Percentiles rank a stretch among this genome's conserved stretches.
These are phyloP conservation scores for Fraxinus sp. DNA, from an alignment of 305 asterid genomes.

Conservation along the genomic window DNA sequence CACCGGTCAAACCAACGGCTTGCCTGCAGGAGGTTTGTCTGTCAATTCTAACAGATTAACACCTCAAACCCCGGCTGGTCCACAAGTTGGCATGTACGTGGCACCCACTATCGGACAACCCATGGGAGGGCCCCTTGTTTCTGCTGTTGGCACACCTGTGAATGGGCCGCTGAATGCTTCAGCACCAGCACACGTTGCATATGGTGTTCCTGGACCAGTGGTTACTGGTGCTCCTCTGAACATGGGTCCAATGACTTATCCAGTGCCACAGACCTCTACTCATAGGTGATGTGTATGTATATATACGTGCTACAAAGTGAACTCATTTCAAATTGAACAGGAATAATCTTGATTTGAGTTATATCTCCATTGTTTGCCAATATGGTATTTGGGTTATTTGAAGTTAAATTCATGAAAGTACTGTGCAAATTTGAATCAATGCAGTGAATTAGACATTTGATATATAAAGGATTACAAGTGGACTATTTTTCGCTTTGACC, in stretches of 20 bases:
- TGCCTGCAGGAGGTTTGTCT: conserved; percentile 37
- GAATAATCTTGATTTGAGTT: background rate
- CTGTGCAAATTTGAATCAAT: conserved; percentile 2
- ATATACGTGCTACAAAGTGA: background rate
- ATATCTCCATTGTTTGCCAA: background rate
- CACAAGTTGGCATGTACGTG: conserved; percentile 49
- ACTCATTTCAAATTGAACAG: background rate
- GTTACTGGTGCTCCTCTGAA: conserved; percentile 42
- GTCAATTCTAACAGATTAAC: conserved; percentile 47
- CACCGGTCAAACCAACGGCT: conserved; percentile 68
- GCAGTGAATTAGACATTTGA: background rate
- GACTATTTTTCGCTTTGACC: background rate
- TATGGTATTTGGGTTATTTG: background rate
- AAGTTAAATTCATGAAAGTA: background rate
- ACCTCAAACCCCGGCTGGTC: conserved; percentile 30
- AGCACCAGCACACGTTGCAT: conserved; percentile 46
- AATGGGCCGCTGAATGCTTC: conserved; percentile 47
- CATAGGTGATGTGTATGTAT: background rate
- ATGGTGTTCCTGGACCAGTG: conserved; percentile 46
- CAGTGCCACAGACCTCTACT: conserved; percentile 28
- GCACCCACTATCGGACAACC: conserved; percentile 66
- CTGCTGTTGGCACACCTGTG: conserved; percentile 62
- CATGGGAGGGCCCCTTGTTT: conserved; percentile 61
- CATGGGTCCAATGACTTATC: conserved; percentile 44
- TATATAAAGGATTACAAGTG: background rate